phyloP scores from a whole-genome alignment of 148 eudicot genomes.

The Silene conica region DNA sequence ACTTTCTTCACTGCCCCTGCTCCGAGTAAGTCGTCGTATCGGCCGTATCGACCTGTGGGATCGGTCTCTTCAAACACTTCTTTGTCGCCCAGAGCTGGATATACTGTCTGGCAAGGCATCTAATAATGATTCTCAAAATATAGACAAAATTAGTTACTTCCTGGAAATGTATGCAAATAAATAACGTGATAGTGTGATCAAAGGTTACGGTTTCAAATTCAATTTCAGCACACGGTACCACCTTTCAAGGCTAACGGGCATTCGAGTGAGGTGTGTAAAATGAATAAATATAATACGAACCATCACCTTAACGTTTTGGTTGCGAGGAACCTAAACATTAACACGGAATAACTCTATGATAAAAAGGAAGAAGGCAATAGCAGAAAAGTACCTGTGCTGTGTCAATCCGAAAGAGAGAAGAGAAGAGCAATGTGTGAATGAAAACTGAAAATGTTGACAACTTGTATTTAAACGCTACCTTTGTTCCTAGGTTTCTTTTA shows the following conservation, averaged over 20 bases:
- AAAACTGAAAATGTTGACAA: not conserved
- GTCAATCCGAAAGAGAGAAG: not conserved
- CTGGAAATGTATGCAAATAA: too few species aligned
- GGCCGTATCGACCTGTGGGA: conserved; percentile 66
- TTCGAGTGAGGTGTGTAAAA: too few species aligned
- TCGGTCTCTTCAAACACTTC: conserved; percentile 74
- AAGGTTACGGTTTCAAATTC: too few species aligned
- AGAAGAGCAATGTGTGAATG: not conserved
- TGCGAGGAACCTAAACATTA: too few species aligned
- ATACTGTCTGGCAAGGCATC: conserved; percentile 45
- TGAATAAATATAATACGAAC: too few species aligned
- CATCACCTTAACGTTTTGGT: too few species aligned
- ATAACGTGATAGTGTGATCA: too few species aligned
- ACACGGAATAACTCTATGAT: too few species aligned
- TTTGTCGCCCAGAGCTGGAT: conserved; percentile 30
- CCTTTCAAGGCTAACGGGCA: too few species aligned
- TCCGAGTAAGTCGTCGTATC: conserved; percentile 67
- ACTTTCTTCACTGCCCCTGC: conserved; percentile 76
- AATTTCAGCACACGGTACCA: too few species aligned
- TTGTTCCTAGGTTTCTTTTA: not conserved
- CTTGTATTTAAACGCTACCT: not conserved
- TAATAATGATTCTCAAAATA: not conserved
- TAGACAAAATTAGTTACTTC: too few species aligned
- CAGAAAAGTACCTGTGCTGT: not conserved
- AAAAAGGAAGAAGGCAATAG: not conserved